Conservation (phyloP, 805 yeast species). For the Saccharomycopsis amapae region DNA sequence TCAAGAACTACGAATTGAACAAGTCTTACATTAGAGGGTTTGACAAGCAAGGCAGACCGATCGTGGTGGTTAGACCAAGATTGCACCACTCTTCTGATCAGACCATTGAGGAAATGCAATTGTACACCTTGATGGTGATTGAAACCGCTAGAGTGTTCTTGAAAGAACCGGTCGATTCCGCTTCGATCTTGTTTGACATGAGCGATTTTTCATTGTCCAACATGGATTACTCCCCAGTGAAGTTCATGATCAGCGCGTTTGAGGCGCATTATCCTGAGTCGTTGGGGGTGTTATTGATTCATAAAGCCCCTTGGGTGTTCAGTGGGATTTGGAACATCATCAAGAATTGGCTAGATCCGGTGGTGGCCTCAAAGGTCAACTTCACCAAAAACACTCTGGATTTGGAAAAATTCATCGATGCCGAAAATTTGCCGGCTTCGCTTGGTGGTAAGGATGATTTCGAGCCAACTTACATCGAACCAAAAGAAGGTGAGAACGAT, state of each 20-base stretch:
- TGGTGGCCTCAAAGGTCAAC: slow-evolving; percentile 82
- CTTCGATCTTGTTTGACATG: slow-evolving; percentile 80
- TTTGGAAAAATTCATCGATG: slow-evolving; percentile 52
- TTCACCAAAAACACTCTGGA: slow-evolving; percentile 73
- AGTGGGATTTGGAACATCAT: slow-evolving; percentile 90
- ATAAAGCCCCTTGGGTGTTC: slow-evolving; percentile 96
- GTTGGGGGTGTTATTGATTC: slow-evolving; percentile 75
- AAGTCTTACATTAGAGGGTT: slow-evolving; percentile 71
- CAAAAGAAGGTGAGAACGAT: slow-evolving; percentile 53
- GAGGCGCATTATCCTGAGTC: slow-evolving; percentile 97
- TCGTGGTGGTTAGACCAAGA: slow-evolving; percentile 74
- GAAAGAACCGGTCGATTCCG: slow-evolving; percentile 69
- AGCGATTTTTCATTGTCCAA: slow-evolving; percentile 81
- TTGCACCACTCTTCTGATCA: slow-evolving; percentile 66
- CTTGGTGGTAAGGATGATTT: slow-evolving; percentile 68
- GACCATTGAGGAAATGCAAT: slow-evolving; percentile 62
- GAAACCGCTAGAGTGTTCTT: slow-evolving; percentile 77
- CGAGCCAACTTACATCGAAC: slow-evolving; percentile 53
- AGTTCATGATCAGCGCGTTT: slow-evolving; percentile 79
- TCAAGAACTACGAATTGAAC: slow-evolving; percentile 51
- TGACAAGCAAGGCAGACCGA: slow-evolving; percentile 69
- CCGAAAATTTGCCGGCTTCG: slow-evolving; percentile 53
- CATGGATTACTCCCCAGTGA: slow-evolving; percentile 90
- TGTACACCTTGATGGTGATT: slow-evolving; percentile 66
- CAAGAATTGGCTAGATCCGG: slow-evolving; percentile 94